Evolutionary conservation across 805 yeast genomes (phyloP).

Genomic region (Ogataea saltuana): DNA sequence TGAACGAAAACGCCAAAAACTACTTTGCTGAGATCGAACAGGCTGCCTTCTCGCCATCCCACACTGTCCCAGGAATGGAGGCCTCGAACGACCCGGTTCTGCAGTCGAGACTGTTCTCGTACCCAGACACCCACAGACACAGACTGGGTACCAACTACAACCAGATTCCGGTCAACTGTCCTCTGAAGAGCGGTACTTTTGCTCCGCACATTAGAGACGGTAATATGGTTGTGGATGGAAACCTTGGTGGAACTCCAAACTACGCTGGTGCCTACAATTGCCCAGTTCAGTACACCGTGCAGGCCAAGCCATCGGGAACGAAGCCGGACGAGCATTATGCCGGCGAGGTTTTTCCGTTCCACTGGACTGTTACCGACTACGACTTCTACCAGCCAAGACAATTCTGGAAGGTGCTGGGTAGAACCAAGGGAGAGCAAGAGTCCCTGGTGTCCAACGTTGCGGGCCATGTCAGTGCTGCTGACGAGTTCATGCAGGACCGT

Average conservation of each 20-base stretch:
- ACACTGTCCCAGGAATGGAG: conserved; percentile 82
- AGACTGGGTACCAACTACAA: conserved; percentile 75
- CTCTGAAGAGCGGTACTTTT: conserved; percentile 54
- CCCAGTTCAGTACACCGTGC: conserved; percentile 47
- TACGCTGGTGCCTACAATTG: conserved; percentile 58
- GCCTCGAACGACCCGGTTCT: conserved; percentile 83
- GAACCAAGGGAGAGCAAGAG: conserved; percentile 78
- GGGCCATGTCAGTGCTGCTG: conserved; percentile 68
- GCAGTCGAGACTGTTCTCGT: conserved; percentile 78
- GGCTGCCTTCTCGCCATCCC: conserved; percentile 82
- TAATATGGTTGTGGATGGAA: conserved; percentile 65
- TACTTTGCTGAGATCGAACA: conserved; percentile 88
- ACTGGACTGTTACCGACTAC: conserved; percentile 69
- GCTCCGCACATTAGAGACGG: conserved; percentile 85
- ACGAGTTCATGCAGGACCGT: conserved; percentile 72
- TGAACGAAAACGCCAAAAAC: conserved; percentile 83
- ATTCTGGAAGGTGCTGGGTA: conserved; percentile 77
- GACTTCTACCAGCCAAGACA: conserved; percentile 79
- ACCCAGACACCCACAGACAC: conserved; percentile 85
- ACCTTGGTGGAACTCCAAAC: conserved; percentile 77
- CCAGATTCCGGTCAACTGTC: conserved; percentile 90
- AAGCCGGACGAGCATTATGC: conserved; percentile 34
- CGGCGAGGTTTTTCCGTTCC: conserved; percentile 62
- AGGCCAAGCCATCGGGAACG: conserved; percentile 36
- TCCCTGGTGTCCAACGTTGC: conserved; percentile 84